Evolutionary conservation across 306 rosid genomes (phyloP).

Genomic region (Gleditsia sinensis): DNA sequence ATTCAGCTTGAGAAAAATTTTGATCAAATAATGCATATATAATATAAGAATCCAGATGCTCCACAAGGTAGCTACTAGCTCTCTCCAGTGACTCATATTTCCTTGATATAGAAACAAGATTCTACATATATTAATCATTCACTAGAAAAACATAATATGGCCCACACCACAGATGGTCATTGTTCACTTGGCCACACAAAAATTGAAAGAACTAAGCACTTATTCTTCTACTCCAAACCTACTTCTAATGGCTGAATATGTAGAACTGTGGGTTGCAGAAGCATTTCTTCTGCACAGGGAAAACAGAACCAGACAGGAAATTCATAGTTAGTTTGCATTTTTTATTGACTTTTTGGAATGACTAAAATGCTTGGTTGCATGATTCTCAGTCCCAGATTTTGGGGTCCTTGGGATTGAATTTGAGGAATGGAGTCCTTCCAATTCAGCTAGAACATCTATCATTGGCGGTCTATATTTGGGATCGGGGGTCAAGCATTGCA

Average conservation of each 20-base stretch:
- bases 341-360: slow-evolving; percentile 34
- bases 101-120: slow-evolving; percentile 19
- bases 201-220: slow-evolving; percentile 28
- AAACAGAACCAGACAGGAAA: slow-evolving; percentile 8
- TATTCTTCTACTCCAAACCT: not conserved
- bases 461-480: slow-evolving; percentile 80
- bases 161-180: not conserved
- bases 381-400: slow-evolving; percentile 28
- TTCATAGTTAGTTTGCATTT: slow-evolving; percentile 15
- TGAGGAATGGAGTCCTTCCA: slow-evolving; percentile 65
- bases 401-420: slow-evolving; percentile 44
- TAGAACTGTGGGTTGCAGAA: not conserved
- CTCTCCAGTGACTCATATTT: not conserved
- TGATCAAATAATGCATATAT: too few relatives aligned
- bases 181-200: slow-evolving; percentile 1
- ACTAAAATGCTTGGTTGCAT: slow-evolving; percentile 35
- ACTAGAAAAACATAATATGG: not conserved
- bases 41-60: not conserved
- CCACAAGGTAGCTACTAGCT: too few relatives aligned
- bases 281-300: slow-evolving; percentile 3
- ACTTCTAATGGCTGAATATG: not conserved
- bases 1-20: too few relatives aligned
- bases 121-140: not conserved
- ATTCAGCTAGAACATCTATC: slow-evolving; percentile 60
- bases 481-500: slow-evolving; percentile 68